These are phyloP conservation scores for Apiotrichum gracile DNA, from an alignment of 1,284 basidiomycete genomes.

Conservation along the genomic window DNA sequence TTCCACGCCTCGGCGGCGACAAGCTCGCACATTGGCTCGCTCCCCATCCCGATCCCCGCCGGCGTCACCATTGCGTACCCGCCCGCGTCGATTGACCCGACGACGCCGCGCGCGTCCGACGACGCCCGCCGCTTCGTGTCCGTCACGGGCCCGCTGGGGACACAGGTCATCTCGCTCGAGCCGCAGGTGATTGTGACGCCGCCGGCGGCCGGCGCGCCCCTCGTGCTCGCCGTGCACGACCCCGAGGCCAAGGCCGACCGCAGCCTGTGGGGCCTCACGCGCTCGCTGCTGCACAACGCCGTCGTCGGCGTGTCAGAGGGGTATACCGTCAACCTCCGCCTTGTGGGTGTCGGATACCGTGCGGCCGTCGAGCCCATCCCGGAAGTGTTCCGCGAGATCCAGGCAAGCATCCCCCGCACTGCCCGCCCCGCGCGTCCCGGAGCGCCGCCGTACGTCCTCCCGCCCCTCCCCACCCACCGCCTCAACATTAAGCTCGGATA, in stretches of 20 bases:
- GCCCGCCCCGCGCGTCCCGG: slow-evolving; percentile 16
- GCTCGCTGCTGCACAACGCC: slow-evolving; percentile 83
- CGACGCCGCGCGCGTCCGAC: slow-evolving; percentile 19
- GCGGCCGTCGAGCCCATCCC: slow-evolving; percentile 82
- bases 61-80: slow-evolving; percentile 55
- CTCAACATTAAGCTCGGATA: slow-evolving; percentile 87
- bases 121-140: slow-evolving; percentile 26
- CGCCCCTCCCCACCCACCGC: slow-evolving; percentile 31
- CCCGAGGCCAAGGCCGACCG: slow-evolving; percentile 67
- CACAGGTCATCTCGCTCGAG: slow-evolving; percentile 62
- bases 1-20: slow-evolving; percentile 26
- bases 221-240: slow-evolving; percentile 62
- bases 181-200: slow-evolving; percentile 53
- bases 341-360: slow-evolving; percentile 94
- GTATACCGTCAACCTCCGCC: slow-evolving; percentile 71
- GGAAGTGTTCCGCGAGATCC: slow-evolving; percentile 35
- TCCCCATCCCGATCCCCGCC: slow-evolving; percentile 66
- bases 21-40: slow-evolving; percentile 65
- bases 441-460: slow-evolving; percentile 16
- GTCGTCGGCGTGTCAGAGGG: slow-evolving; percentile 83
- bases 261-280: slow-evolving; percentile 87
- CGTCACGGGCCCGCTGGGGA: slow-evolving; percentile 71
- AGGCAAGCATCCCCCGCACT: slow-evolving; percentile 22
- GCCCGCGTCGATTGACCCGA: slow-evolving; percentile 28
- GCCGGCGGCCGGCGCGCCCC: slow-evolving; percentile 13